These are phyloP conservation scores for Lomentospora prolificans DNA, from an alignment of 2,329 filamentous ascomycete species.

Conservation along the genomic window DNA sequence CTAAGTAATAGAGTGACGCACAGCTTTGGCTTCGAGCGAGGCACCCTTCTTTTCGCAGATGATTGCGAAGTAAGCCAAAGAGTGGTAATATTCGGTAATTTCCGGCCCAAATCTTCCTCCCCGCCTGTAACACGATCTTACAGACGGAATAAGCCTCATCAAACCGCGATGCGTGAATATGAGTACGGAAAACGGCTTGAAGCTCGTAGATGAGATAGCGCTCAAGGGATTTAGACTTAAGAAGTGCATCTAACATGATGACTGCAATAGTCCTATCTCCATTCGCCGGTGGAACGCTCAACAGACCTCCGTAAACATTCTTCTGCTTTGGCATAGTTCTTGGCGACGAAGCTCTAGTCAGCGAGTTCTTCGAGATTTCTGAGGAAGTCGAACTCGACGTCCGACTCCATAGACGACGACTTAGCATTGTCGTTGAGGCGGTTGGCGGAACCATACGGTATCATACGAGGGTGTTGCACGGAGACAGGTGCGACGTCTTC, in stretches of 20 bases:
- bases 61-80: background rate
- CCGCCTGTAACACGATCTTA: background rate
- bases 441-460: background rate
- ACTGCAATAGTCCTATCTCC: background rate
- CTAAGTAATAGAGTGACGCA: background rate
- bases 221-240: background rate
- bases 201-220: background rate
- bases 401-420: background rate
- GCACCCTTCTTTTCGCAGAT: background rate
- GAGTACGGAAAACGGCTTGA: background rate
- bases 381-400: background rate
- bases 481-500: background rate
- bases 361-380: conserved; percentile 8
- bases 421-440: background rate
- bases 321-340: conserved; percentile 8
- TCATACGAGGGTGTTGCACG: background rate
- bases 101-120: background rate
- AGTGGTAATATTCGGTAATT: background rate
- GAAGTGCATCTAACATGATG: background rate
- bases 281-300: background rate
- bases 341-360: background rate
- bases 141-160: background rate
- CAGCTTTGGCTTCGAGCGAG: background rate
- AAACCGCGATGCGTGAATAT: background rate
- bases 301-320: conserved; percentile 6